Conservation (phyloP, 129 eudicot species). For the Flaveria ramosissima region DNA sequence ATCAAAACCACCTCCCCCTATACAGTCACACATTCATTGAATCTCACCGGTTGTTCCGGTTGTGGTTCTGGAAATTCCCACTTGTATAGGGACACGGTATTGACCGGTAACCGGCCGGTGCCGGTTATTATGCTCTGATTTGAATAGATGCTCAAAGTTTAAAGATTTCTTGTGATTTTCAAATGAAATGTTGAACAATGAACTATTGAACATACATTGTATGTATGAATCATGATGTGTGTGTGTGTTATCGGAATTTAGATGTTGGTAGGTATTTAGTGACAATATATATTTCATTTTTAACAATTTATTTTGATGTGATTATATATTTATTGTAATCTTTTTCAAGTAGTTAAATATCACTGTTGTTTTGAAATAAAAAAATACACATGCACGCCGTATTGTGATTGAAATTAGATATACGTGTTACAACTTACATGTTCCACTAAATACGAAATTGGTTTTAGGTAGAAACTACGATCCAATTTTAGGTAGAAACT, state of each 20-base stretch:
- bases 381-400: too few species aligned
- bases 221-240: background rate
- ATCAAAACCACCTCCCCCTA: constrained; percentile 36
- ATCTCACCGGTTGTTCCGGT: constrained; percentile 62
- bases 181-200: constrained; percentile 7
- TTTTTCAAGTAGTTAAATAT: too few species aligned
- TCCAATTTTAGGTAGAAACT: too few species aligned
- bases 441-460: too few species aligned
- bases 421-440: too few species aligned
- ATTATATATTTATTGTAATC: too few species aligned
- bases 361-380: too few species aligned
- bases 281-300: background rate
- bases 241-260: background rate
- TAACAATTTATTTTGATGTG: too few species aligned
- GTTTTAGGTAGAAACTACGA: too few species aligned
- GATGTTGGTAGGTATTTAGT: background rate
- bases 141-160: background rate
- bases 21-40: constrained; percentile 54
- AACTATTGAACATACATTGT: background rate
- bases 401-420: too few species aligned
- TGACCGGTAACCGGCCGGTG: constrained; percentile 36
- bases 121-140: constrained; percentile 26
- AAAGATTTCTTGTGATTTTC: constrained; percentile 3
- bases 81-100: constrained; percentile 28
- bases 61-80: constrained; percentile 35